Evolutionary conservation across 169 alveolate species (phyloP), one percentile per base, ranked within the genome.

Genomic region (Plasmodium ovale): DNA sequence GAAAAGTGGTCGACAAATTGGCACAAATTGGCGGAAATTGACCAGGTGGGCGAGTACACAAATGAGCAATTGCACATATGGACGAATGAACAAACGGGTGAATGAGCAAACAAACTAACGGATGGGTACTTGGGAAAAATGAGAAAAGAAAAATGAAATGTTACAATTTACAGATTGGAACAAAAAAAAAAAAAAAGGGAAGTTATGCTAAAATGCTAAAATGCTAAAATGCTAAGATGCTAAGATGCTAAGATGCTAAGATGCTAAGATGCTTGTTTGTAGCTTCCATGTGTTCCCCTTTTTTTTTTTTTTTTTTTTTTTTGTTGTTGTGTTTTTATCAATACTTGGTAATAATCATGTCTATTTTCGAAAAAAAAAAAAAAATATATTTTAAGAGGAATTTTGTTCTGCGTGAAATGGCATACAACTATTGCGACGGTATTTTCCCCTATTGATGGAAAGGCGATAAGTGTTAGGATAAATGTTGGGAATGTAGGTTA

Each of bases 381-480:
- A n/a, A 56, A 68, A 44, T 31, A 16, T 23, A 31, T 29, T 23
- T 53, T 42, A 31, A 16, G n/a, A 6, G 27, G 2, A n/a, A 12
- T n/a, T 44, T 53, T 9, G 59, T 35, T 21, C 44, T 27, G 79
- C 44, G 64, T 44, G 44, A 53, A 44, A 68, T 3, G 21, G 62
- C 12, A 42, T 44, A 19, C 29, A 44, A 33, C 54, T 53, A 21
- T 16, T 65, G 7, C n/a, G n/a, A 44, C n/a, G 58, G 16, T 47
- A 23, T 31, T 10, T 0, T 14, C 35, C 21, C 21, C n/a, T n/a
- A n/a, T n/a, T n/a, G n/a, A n/a, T n/a, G n/a, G n/a, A n/a, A n/a
- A n/a, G n/a, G n/a, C n/a, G n/a, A n/a, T n/a, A n/a, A n/a, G n/a
- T n/a, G n/a, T n/a, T n/a, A n/a, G n/a, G n/a, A n/a, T n/a, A n/a